Percentiles rank a stretch among this genome's conserved stretches.
phyloP scores from a whole-genome alignment of 148 eudicot genomes.

The Rhododendron williamsianum region DNA sequence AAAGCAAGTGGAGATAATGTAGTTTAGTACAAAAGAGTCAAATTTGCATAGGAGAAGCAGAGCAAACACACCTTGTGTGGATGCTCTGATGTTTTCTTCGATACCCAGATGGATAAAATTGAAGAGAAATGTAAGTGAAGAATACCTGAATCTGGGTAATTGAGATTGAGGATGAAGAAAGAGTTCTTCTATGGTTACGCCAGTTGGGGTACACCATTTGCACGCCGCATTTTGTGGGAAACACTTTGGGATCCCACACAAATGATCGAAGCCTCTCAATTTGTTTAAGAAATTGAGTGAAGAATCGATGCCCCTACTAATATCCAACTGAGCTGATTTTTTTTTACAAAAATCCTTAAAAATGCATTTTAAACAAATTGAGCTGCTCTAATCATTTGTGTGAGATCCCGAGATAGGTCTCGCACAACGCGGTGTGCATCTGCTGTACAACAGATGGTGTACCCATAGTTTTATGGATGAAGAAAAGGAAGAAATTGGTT shows the following conservation, averaged over 20 bases:
- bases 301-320: too few species aligned
- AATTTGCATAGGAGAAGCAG: not conserved
- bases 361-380: too few species aligned
- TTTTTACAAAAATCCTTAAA: too few species aligned
- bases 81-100: not conserved
- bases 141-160: constrained; percentile 5
- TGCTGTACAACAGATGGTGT: too few species aligned
- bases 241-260: not conserved
- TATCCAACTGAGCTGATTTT: too few species aligned
- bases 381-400: too few species aligned
- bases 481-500: not conserved
- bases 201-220: not conserved
- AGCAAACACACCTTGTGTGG: not conserved
- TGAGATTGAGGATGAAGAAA: not conserved
- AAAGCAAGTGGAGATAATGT: not conserved
- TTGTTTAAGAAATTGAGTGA: not conserved
- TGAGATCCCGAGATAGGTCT: too few species aligned
- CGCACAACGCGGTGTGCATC: too few species aligned
- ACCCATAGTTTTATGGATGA: too few species aligned
- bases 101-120: not conserved
- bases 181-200: too few species aligned
- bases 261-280: not conserved
- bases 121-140: not conserved
- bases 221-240: not conserved
- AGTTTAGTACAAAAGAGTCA: not conserved